These are phyloP conservation scores for Schwanniomyces occidentalis DNA, from an alignment of 805 yeast species.

Conservation along the genomic window DNA sequence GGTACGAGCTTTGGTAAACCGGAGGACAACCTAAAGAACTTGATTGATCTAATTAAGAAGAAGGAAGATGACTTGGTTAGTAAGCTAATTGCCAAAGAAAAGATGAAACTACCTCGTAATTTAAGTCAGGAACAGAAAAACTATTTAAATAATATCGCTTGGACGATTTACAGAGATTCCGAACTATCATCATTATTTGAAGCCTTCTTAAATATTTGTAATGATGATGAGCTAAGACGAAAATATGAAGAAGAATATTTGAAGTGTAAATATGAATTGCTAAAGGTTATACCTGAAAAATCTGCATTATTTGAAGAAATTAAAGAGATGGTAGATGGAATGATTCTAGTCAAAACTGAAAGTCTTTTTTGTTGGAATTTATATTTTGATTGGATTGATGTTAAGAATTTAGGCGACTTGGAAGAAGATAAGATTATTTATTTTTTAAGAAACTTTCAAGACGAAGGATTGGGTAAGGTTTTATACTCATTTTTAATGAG, in stretches of 20 bases:
- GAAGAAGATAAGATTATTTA: slow-evolving; percentile 45
- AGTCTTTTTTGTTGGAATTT: slow-evolving; percentile 70
- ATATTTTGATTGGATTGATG: slow-evolving; percentile 74
- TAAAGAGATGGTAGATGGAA: slow-evolving; percentile 61
- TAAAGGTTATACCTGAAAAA: slow-evolving; percentile 57
- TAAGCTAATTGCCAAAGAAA: slow-evolving; percentile 44
- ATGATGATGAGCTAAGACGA: slow-evolving; percentile 63
- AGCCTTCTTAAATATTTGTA: slow-evolving; percentile 52
- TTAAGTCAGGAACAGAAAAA: slow-evolving; percentile 41
- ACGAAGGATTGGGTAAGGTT: slow-evolving; percentile 60
- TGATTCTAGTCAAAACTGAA: slow-evolving; percentile 66
- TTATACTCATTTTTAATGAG: slow-evolving; percentile 66
- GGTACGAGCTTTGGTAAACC: slow-evolving; percentile 47
- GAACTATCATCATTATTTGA: slow-evolving; percentile 55
- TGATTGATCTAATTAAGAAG: slow-evolving; percentile 39
- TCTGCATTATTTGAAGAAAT: slow-evolving; percentile 41
- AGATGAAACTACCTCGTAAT: slow-evolving; percentile 48
- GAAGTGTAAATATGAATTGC: slow-evolving; percentile 52
- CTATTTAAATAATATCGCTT: slow-evolving; percentile 38
- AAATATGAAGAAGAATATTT: slow-evolving; percentile 60
- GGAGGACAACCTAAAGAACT: slow-evolving; percentile 43
- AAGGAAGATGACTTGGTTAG: slow-evolving; percentile 45
- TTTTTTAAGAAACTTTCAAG: slow-evolving; percentile 57
- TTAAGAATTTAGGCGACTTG: slow-evolving; percentile 46
- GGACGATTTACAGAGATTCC: slow-evolving; percentile 52